Conservation (phyloP, 1,139 yeast genomes). For the Lodderomyces parapsilosis region DNA sequence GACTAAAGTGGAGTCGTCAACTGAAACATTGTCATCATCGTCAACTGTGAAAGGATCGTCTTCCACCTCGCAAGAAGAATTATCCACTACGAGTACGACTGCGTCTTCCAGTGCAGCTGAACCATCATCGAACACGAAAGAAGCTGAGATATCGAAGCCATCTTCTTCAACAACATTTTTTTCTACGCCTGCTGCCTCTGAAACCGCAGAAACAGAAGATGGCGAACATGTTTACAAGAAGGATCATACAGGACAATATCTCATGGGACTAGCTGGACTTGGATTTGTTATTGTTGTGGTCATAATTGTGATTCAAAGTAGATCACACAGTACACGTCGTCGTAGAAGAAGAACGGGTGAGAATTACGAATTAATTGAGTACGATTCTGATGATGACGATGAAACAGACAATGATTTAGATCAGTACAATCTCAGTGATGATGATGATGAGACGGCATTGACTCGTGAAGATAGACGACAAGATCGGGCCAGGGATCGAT, state of each 20-base stretch:
- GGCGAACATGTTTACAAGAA: conserved; percentile 19
- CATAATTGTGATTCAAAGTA: conserved; percentile 53
- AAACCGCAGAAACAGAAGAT: conserved; percentile 14
- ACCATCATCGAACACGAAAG: conserved; percentile 2
- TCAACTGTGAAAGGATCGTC: conserved; percentile 2
- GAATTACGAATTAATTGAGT: conserved; percentile 74
- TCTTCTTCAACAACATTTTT: conserved; percentile 3
- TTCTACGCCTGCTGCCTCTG: conserved; percentile 7
- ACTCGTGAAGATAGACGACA: conserved; percentile 16
- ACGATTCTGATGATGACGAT: conserved; percentile 74
- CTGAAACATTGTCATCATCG: conserved; percentile 4
- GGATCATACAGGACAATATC: conserved; percentile 53
- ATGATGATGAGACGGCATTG: conserved; percentile 18
- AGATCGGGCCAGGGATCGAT: conserved; percentile 39
- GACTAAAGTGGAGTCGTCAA: neutral
- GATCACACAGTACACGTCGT: conserved; percentile 47
- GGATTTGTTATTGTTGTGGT: conserved; percentile 57
- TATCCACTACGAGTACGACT: conserved; percentile 3
- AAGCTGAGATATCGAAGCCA: conserved; percentile 2
- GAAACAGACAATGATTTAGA: conserved; percentile 45
- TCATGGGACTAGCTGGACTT: conserved; percentile 55
- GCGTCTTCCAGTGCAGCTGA: conserved; percentile 3
- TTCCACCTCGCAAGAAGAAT: conserved; percentile 3
- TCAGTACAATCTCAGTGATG: conserved; percentile 24
- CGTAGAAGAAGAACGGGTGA: conserved; percentile 50